Percentiles rank a stretch among this genome's conserved stretches.
Conservation (phyloP, 441 rosid species). For the Populus hybrid region DNA sequence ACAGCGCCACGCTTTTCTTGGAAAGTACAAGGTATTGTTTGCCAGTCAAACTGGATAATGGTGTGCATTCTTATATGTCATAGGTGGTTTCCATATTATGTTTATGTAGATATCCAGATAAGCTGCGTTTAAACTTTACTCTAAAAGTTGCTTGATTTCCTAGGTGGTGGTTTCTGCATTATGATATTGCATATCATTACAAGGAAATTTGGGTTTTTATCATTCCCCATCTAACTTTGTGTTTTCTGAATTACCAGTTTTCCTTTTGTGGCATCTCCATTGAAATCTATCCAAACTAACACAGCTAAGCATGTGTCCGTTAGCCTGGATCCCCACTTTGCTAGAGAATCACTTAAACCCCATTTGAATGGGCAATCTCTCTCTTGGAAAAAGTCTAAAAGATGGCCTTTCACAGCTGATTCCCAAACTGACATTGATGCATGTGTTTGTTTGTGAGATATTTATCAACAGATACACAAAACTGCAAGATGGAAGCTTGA, state of each 20-base stretch:
- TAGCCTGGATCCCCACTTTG: background rate
- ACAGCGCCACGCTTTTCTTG: constrained; percentile 93
- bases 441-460: background rate
- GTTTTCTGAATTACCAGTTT: background rate
- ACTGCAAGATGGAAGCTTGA: background rate
- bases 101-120: background rate
- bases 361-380: background rate
- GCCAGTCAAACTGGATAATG: background rate
- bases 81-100: background rate
- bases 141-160: constrained; percentile 6
- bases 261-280: background rate
- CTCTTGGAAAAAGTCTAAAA: background rate
- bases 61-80: background rate
- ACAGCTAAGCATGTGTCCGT: background rate
- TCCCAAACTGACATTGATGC: background rate
- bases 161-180: constrained; percentile 3
- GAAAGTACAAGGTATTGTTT: constrained; percentile 78
- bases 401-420: background rate
- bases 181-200: background rate
- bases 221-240: background rate
- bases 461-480: background rate
- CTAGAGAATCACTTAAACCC: background rate
- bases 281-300: background rate
- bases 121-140: background rate
- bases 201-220: background rate